phyloP scores from a whole-genome alignment of 1,139 yeast genomes.

The Chernovozyma sophiae-reginae region DNA sequence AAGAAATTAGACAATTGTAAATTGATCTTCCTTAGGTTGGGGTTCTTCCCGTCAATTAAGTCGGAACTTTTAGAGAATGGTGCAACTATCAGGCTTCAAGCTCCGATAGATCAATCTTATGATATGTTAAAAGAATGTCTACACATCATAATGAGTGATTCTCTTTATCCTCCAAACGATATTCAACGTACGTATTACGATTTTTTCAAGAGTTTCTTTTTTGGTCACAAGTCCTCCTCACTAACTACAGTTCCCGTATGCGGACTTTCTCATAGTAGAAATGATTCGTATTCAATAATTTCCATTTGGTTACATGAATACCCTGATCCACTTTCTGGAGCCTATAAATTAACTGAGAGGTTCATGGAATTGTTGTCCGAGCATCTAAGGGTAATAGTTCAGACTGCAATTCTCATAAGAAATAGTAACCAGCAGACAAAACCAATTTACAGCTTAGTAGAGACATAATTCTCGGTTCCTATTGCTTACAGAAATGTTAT shows the following conservation, averaged over 20 bases:
- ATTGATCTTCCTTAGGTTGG: slow-evolving; percentile 12
- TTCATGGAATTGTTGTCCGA: slow-evolving; percentile 11
- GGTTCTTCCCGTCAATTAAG: slow-evolving; percentile 14
- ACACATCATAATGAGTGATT: slow-evolving; percentile 12
- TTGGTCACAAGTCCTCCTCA: not conserved
- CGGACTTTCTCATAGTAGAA: slow-evolving; percentile 17
- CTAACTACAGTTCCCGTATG: slow-evolving; percentile 14
- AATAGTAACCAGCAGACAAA: slow-evolving; percentile 9
- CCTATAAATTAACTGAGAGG: slow-evolving; percentile 12
- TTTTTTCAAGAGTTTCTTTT: not conserved
- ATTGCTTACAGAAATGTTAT: no score
- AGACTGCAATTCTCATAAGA: slow-evolving; percentile 14
- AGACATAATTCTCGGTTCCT: no score
- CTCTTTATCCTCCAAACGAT: slow-evolving; percentile 13
- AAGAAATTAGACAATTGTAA: not conserved
- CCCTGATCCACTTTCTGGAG: slow-evolving; percentile 1
- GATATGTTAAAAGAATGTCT: slow-evolving; percentile 12
- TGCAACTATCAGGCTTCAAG: slow-evolving; percentile 11
- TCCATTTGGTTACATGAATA: slow-evolving; percentile 19
- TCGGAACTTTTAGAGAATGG: slow-evolving; percentile 8
- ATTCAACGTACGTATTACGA: slow-evolving; percentile 9
- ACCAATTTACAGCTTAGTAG: slow-evolving; percentile 2
- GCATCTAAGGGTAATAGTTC: slow-evolving; percentile 7
- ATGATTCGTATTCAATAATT: slow-evolving; percentile 15
- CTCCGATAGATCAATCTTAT: slow-evolving; percentile 9